phyloP scores from a whole-genome alignment of 768 basidiomycete genomes.

The Polyporus arcularius region DNA sequence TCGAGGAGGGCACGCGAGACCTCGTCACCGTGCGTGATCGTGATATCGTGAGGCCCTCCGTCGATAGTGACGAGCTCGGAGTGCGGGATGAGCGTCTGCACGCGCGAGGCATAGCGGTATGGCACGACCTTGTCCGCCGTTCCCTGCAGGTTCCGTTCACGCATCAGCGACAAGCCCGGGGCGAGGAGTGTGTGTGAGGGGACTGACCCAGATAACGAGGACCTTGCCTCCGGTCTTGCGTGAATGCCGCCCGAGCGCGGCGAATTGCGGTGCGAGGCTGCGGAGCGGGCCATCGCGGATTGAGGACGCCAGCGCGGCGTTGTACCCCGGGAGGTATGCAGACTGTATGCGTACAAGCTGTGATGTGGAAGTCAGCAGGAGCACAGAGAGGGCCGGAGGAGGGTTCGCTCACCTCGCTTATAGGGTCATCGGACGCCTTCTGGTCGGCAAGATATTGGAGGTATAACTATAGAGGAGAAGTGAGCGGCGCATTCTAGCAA shows the following conservation, averaged over 20 bases:
- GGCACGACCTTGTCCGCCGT: conserved; percentile 59
- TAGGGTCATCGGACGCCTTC: conserved; percentile 27
- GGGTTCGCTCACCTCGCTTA: conserved; percentile 28
- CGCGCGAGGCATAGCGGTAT: conserved; percentile 51
- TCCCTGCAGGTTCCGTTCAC: conserved; percentile 39
- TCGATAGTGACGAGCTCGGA: conserved; percentile 50
- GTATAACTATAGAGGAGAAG: conserved; percentile 29
- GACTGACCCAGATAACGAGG: conserved; percentile 64
- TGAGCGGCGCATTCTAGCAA: background rate
- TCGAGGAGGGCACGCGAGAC: conserved; percentile 22
- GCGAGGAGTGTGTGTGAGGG: background rate
- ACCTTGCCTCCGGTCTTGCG: conserved; percentile 49
- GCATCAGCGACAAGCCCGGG: background rate
- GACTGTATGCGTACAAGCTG: conserved; percentile 79
- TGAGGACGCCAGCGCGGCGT: conserved; percentile 75
- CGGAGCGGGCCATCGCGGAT: conserved; percentile 73
- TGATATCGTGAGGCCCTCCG: conserved; percentile 53
- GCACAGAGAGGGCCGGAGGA: background rate
- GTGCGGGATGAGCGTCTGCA: conserved; percentile 45
- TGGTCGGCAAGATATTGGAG: conserved; percentile 34
- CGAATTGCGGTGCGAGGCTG: conserved; percentile 56
- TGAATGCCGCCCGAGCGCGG: conserved; percentile 37
- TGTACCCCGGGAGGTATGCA: conserved; percentile 73
- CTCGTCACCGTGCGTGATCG: conserved; percentile 25
- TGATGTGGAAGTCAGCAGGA: background rate